Conservation (phyloP, 257 asterid genomes). For the Catharanthus roseus region DNA sequence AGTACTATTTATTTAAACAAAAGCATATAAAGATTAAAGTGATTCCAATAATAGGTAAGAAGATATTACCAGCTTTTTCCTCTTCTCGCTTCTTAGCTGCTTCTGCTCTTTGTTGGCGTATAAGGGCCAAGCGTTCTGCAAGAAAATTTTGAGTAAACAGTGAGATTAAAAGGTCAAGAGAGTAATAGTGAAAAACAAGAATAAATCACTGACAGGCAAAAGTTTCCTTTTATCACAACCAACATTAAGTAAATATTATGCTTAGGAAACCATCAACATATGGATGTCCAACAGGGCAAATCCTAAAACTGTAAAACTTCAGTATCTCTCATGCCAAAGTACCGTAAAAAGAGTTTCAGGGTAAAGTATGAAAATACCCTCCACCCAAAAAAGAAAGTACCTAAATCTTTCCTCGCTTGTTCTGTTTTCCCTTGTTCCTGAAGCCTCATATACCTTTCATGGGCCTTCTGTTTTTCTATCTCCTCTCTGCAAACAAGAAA, state of each 20-base stretch:
- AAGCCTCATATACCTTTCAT: slow-evolving; percentile 92
- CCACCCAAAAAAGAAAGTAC: too few relatives aligned
- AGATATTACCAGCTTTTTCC: slow-evolving; percentile 77
- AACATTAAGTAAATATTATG: neutral
- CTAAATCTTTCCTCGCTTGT: slow-evolving; percentile 88
- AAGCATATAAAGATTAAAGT: neutral
- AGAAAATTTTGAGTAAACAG: neutral
- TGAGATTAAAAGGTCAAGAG: neutral
- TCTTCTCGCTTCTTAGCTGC: slow-evolving; percentile 94
- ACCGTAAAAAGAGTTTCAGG: neutral
- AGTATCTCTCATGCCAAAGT: neutral
- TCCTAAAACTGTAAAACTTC: neutral
- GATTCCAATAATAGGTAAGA: neutral
- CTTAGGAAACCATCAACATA: too few relatives aligned
- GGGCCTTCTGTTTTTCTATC: slow-evolving; percentile 86
- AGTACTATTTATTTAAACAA: too few relatives aligned
- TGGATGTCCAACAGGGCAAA: neutral
- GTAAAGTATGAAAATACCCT: neutral
- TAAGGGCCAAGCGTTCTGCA: slow-evolving; percentile 82
- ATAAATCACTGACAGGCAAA: neutral
- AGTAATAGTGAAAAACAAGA: neutral
- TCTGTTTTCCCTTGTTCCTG: slow-evolving; percentile 99
- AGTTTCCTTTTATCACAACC: neutral
- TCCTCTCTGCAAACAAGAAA: slow-evolving; percentile 61
- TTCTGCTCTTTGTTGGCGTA: slow-evolving; percentile 83